Evolutionary conservation across 345 rosid genomes (phyloP), one percentile per base, ranked within the genome.

Genomic region (Arabidopsis thaliana): DNA sequence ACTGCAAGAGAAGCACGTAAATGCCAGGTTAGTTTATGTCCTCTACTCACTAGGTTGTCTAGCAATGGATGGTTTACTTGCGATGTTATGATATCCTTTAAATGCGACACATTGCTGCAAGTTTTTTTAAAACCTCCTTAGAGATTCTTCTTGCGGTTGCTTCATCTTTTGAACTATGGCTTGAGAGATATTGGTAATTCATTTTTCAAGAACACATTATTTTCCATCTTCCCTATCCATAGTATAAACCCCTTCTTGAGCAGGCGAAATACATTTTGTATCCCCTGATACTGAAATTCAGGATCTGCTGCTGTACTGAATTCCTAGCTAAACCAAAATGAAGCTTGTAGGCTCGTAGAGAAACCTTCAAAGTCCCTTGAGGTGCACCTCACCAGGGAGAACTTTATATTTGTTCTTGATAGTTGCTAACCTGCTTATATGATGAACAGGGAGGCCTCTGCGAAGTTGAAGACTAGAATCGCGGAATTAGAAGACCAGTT

Each of bases 401-500:
- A 46, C 22, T 33, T 20, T 40, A 30, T 49, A 22, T 64, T 55
- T 37, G 45, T 11, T 62, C 41, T 14, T 56, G 67, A 61, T 74
- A 40, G 38, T 57, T 62, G 28, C 16, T 46, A 50, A 40, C 67
- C 44, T 50, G 16, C 55, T 68, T 80, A 63, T 74, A 41, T 51
- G 67, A 48, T 68, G 37, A 73, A 22, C 86, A 95, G 99, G 85
- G 76, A 74, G 71, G 89, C 84, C 67, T 82, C 79, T 73, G 92
- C 90, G 57, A 89, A 84, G 51, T 78, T 95, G 86, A 95, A 86
- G 91, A 73, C 88, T 51, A 87, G 78, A 86, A 87, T 95, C 40
- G 74, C 81, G 5, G 97, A 90, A 85, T 56, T 92, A 53, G 99
- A 95, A 64, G 89, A 87, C 59, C 91, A 95, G 69, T 71, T 95